A percentile compares a stretch with the other conserved stretches of the same genome.
Evolutionary conservation across 2,329 filamentous ascomycete genomes (phyloP).

Genomic region (Colletotrichum ledebouriae): DNA sequence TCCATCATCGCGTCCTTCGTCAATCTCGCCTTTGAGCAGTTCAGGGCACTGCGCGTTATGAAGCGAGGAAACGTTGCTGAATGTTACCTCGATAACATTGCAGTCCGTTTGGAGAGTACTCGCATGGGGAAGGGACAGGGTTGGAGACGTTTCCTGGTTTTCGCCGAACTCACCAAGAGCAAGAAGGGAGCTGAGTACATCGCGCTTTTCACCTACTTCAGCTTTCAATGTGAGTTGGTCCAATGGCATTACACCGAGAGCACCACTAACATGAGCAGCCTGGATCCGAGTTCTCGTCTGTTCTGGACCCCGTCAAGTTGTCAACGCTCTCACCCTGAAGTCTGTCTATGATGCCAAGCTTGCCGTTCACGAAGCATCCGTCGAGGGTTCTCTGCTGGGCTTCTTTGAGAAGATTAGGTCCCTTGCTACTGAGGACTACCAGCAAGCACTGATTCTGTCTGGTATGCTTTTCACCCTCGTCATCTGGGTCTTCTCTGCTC

Average conservation of each 20-base stretch:
- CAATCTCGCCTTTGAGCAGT: constrained; percentile 83
- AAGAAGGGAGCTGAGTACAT: constrained; percentile 92
- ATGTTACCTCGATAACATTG: constrained; percentile 90
- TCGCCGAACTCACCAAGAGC: constrained; percentile 89
- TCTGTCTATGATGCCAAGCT: constrained; percentile 84
- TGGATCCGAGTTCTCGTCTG: constrained; percentile 92
- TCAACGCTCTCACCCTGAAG: constrained; percentile 91
- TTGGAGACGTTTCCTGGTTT: constrained; percentile 92
- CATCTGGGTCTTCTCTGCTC: constrained; percentile 86
- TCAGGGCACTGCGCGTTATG: constrained; percentile 85
- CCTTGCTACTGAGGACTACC: constrained; percentile 79
- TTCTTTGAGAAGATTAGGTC: constrained; percentile 87
- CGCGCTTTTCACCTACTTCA: constrained; percentile 92
- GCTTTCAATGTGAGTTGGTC: constrained; percentile 67
- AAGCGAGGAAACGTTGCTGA: constrained; percentile 88
- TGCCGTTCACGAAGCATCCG: constrained; percentile 62
- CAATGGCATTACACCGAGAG: background rate
- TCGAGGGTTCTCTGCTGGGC: constrained; percentile 75
- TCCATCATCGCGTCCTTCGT: constrained; percentile 93
- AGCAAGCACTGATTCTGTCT: constrained; percentile 85
- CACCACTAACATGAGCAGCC: constrained; percentile 60
- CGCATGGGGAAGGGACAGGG: constrained; percentile 81
- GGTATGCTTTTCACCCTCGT: constrained; percentile 94
- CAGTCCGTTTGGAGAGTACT: constrained; percentile 86
- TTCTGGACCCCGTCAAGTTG: constrained; percentile 89